Conservation (phyloP, 139 green algal genomes). For the Chlamydomonas sp. region DNA sequence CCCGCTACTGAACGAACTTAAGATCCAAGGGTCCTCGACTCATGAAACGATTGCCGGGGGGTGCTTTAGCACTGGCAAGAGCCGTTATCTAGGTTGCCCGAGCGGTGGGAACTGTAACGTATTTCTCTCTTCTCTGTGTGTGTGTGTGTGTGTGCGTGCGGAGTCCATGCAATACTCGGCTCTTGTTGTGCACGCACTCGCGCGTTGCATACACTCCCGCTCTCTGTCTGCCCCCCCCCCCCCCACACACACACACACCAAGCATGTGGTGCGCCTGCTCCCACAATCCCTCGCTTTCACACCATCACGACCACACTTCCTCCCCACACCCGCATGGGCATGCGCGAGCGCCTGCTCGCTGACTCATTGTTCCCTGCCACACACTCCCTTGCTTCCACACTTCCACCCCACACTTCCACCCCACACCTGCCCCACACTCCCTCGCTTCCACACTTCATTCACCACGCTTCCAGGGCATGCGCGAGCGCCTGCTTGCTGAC, state of each 20-base stretch:
- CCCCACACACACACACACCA: not conserved
- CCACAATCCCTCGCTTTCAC: not conserved
- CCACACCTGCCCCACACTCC: not conserved
- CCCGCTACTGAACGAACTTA: too few relatives aligned
- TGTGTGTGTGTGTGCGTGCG: too few relatives aligned
- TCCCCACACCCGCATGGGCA: not conserved
- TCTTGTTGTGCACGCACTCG: too few relatives aligned
- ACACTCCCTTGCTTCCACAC: not conserved
- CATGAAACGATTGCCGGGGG: too few relatives aligned
- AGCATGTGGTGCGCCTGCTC: not conserved
- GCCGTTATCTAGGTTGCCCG: too few relatives aligned
- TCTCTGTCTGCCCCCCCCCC: not conserved
- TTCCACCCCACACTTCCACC: not conserved
- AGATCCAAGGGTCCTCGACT: too few relatives aligned
- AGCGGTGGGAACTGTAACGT: too few relatives aligned
- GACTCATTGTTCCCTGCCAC: not conserved
- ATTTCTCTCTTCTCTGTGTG: too few relatives aligned
- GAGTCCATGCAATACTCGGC: too few relatives aligned
- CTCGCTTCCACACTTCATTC: constrained; percentile 47
- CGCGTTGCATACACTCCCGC: not conserved
- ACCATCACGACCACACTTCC: not conserved
- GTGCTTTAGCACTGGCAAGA: too few relatives aligned
- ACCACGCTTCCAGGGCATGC: too few relatives aligned
- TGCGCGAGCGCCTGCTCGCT: not conserved
- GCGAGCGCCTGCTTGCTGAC: constrained; percentile 87